Evolutionary conservation across 208 protist species (phyloP).

Genomic region (Leishmania tarentolae): DNA sequence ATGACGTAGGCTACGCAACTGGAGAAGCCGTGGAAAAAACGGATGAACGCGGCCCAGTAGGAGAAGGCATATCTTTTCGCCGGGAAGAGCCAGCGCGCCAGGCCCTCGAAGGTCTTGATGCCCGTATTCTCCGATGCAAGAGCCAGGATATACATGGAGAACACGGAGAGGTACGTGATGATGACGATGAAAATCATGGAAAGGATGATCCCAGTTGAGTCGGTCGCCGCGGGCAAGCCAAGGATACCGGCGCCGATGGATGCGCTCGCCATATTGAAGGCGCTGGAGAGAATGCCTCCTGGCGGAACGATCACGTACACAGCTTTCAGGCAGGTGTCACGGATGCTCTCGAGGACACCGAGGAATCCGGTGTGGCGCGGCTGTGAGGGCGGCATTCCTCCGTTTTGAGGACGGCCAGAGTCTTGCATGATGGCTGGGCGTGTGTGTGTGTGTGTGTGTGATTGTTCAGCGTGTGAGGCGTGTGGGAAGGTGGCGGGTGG

Average conservation of each 20-base stretch:
- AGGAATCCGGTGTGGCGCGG: slow-evolving; percentile 1
- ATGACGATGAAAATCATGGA: slow-evolving; percentile 36
- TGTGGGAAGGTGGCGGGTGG: background rate
- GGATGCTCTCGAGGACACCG: slow-evolving; percentile 5
- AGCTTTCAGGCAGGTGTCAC: background rate
- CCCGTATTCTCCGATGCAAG: slow-evolving; percentile 33
- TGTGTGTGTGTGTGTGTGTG: too few species aligned
- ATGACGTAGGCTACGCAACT: slow-evolving; percentile 39
- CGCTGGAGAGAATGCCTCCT: slow-evolving; percentile 35
- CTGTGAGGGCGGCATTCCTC: background rate
- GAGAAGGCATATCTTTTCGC: slow-evolving; percentile 33
- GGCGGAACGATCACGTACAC: slow-evolving; percentile 31
- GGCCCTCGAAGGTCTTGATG: slow-evolving; percentile 45
- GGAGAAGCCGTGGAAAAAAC: slow-evolving; percentile 34
- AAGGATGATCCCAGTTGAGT: slow-evolving; percentile 36
- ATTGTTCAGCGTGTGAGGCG: background rate
- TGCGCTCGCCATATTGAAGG: slow-evolving; percentile 39
- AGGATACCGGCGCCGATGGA: slow-evolving; percentile 53
- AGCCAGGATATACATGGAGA: slow-evolving; percentile 46
- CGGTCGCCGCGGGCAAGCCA: slow-evolving; percentile 35
- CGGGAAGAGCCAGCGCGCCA: slow-evolving; percentile 36
- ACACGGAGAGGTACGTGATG: slow-evolving; percentile 45
- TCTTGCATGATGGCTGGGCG: background rate
- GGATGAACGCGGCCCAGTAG: slow-evolving; percentile 44
- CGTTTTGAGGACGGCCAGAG: background rate